Evolutionary conservation across 2,329 filamentous ascomycete species (phyloP).

Genomic region (Hypoxylon sp.): DNA sequence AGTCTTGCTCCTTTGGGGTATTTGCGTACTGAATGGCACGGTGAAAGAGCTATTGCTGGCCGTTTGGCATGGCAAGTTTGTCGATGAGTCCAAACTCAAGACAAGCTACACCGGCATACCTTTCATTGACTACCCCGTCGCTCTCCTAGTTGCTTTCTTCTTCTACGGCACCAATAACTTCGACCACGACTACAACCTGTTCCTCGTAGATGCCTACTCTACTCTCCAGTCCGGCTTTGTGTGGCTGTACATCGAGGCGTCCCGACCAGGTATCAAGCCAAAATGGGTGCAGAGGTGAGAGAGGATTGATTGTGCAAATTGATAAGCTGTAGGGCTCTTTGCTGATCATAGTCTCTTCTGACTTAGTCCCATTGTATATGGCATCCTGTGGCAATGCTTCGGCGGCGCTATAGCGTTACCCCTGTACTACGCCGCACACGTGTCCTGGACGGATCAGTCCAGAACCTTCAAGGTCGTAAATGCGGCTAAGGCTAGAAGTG

Average conservation of each 20-base stretch:
- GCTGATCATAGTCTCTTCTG: not conserved
- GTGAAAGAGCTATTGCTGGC: constrained; percentile 37
- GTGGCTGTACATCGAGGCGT: constrained; percentile 42
- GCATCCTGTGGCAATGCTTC: constrained; percentile 38
- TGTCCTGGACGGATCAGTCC: constrained; percentile 33
- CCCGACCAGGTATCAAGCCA: constrained; percentile 36
- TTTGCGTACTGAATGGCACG: constrained; percentile 38
- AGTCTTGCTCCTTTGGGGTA: constrained; percentile 34
- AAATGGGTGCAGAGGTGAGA: constrained; percentile 35
- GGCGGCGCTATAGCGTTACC: constrained; percentile 42
- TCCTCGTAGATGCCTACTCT: constrained; percentile 41
- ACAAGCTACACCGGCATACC: constrained; percentile 41
- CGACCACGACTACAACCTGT: constrained; percentile 38
- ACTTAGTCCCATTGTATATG: constrained; percentile 37
- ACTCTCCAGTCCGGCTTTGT: constrained; percentile 41
- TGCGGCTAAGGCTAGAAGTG: constrained; percentile 28
- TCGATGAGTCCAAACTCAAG: constrained; percentile 33
- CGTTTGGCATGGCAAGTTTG: constrained; percentile 33
- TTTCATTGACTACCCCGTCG: constrained; percentile 39
- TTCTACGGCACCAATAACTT: constrained; percentile 40
- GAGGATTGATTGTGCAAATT: no score
- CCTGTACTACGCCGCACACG: constrained; percentile 39
- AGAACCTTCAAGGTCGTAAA: constrained; percentile 14
- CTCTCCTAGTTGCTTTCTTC: constrained; percentile 41
- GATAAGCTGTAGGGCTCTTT: no score